Base-by-base conservation (phyloP, 2,329 filamentous ascomycete species). In the Kalmusia sp. region DNA sequence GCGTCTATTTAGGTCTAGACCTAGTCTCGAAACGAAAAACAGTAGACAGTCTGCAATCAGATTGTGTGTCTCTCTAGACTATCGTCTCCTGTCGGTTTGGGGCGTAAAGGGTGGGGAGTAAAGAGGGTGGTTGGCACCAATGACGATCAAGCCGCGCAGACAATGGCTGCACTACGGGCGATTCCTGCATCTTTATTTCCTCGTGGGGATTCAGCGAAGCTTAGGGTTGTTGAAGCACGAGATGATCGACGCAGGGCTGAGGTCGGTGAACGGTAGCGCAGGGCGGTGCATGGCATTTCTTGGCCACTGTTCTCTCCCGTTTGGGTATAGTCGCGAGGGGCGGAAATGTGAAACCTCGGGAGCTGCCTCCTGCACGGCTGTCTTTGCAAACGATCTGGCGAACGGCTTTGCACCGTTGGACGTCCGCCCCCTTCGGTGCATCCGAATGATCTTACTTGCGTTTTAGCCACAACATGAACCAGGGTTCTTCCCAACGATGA, bases 161-260 rank as follows among this genome's bases (percentile, higher is more conserved):
- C 38, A 34, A 17, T 27, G 47, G 33, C 24, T 28, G 48, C 30
- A 44, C 21, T 40, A 38, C 31, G 50, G 21, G 51, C 50, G 38
- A 35, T 35, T 54, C 51, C 52, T 61, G 51, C 57, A 56, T 54
- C 45, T 64, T 68, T 65, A 67, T 65, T 63, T 33, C 62, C 58
- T 19, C 49, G 52, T 40, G 51, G 15, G 54, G 59, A 43, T 39
- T 14, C 8, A 31, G 22, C 19, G 38, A 21, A 37, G 35, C 38
- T 27, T 21, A 19, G 8, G 27, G 34, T n/a, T 38, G 35, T 21
- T 34, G 9, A 35, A 34, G 21, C 19, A 19, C 24, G 12, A 14
- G 39, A 14, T 14, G 24, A 30, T 19, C 27, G 17, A 25, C 28
- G 19, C 21, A 34, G 30, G 43, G 39, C 8, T 21, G 25, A 19